Base-by-base conservation (phyloP, 129 eudicot genomes). In the Dittrichia graveolens region DNA sequence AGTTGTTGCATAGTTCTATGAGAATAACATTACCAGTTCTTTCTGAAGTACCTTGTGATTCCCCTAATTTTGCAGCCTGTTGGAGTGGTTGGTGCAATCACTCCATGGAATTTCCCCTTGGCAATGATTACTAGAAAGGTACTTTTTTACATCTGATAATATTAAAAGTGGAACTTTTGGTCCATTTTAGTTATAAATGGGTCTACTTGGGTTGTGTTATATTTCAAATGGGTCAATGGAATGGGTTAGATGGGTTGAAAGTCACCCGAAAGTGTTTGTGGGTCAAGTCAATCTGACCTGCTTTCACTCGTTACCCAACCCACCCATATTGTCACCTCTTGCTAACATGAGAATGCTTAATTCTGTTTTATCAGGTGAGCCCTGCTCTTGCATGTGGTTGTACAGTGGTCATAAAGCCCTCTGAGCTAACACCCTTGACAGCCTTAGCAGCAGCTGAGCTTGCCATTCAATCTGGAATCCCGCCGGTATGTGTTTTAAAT, bases 341-440 rank as follows among this genome's bases (percentile, higher is more conserved):
- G 15, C 31, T 50, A n/a, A n/a, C n/a, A n/a, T n/a, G n/a, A n/a
- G n/a, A n/a, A n/a, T 61, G 15, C 9, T n/a, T n/a, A n/a, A n/a
- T n/a, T n/a, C 54, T 71, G 73, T 67, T 67, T 31, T 35, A 49
- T 34, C 59, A 92, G 86, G 96, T 92, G 34, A 71, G 89, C 63
- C 98, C 98, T 71, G 98, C 98, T 65, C 95, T 92, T 85, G 98
- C 98, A 12, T 80, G 88, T 80, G 96, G 98, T n/a, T 92, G 98
- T 39, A 89, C 96, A 7, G 87, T 92, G 68, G 98, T 92, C 73
- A 72, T 89, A 61, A 89, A 89, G 74, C 94, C 96, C 72, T 89
- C 98, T 18, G 98, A 92, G 67, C 79, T 87, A 60, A 89, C 96
- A 44, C 98, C 98, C 31, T 83, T 92, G 82, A 87, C 91, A 44